A percentile compares a stretch with the other conserved stretches of the same genome.
Evolutionary conservation across 352 stramenopile genomes (phyloP).

Genomic region (Phytophthora foliorum): DNA sequence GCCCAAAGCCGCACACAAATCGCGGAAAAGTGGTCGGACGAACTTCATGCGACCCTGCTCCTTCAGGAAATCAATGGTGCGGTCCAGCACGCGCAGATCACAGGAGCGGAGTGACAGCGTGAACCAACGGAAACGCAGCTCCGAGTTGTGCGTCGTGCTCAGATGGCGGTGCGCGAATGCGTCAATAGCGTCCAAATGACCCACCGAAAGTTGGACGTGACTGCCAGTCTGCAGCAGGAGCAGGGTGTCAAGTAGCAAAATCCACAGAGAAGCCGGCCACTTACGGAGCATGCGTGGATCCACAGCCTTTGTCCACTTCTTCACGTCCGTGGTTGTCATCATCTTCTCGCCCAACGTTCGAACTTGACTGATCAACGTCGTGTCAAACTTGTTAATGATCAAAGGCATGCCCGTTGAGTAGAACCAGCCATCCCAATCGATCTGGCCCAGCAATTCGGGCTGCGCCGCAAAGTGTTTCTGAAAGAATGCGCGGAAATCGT

Average conservation of each 20-base stretch:
- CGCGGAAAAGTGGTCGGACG: slow-evolving; percentile 67
- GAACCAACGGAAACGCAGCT: slow-evolving; percentile 76
- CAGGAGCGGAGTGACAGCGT: slow-evolving; percentile 57
- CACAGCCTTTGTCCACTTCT: slow-evolving; percentile 34
- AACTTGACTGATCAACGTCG: slow-evolving; percentile 64
- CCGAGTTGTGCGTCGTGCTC: slow-evolving; percentile 61
- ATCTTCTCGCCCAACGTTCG: slow-evolving; percentile 52
- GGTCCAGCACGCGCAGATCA: slow-evolving; percentile 47
- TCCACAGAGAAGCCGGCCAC: slow-evolving; percentile 61
- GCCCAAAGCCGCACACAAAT: slow-evolving; percentile 48
- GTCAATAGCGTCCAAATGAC: slow-evolving; percentile 63
- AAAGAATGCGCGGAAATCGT: slow-evolving; percentile 79
- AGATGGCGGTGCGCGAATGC: slow-evolving; percentile 50
- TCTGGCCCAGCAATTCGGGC: slow-evolving; percentile 43
- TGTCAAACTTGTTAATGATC: slow-evolving; percentile 86
- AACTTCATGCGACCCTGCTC: slow-evolving; percentile 82
- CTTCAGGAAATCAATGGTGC: slow-evolving; percentile 52
- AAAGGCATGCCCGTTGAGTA: slow-evolving; percentile 88
- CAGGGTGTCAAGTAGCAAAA: slow-evolving; percentile 65
- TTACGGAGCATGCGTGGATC: slow-evolving; percentile 20
- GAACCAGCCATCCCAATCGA: slow-evolving; percentile 96
- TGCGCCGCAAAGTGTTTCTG: slow-evolving; percentile 75
- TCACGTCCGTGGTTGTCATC: slow-evolving; percentile 15
- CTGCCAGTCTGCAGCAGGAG: slow-evolving; percentile 42
- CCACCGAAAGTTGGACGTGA: slow-evolving; percentile 19